phyloP scores from a whole-genome alignment of 768 basidiomycete species.

The Pleurotus djamor region DNA sequence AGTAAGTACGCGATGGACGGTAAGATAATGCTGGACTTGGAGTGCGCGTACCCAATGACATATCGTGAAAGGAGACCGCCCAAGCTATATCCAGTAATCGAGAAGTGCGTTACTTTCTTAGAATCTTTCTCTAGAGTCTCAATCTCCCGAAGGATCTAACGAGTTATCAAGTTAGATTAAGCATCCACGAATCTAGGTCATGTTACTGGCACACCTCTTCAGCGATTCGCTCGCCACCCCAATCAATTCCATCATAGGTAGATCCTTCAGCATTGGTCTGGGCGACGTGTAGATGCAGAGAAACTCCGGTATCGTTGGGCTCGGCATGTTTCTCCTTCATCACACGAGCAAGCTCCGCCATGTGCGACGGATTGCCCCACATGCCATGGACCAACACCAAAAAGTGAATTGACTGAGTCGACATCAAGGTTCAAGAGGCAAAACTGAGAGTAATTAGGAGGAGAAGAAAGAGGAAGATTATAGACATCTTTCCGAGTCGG shows the following conservation, averaged over 20 bases:
- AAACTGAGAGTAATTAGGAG: not conserved
- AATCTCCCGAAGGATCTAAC: conserved; percentile 56
- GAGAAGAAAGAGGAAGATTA: not conserved
- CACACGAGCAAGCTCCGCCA: conserved; percentile 25
- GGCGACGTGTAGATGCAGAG: conserved; percentile 62
- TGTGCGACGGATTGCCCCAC: conserved; percentile 77
- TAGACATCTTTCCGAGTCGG: not conserved
- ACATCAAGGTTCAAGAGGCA: not conserved
- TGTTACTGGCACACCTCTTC: conserved; percentile 52
- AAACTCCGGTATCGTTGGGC: conserved; percentile 29
- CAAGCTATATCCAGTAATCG: conserved; percentile 72
- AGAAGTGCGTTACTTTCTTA: conserved; percentile 63
- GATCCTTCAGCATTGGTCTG: conserved; percentile 62
- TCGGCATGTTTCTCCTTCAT: conserved; percentile 41
- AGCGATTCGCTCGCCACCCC: conserved; percentile 78
- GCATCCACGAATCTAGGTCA: not conserved
- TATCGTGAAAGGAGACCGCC: conserved; percentile 86
- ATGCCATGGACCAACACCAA: conserved; percentile 65
- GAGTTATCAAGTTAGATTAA: not conserved
- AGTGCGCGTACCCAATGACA: conserved; percentile 53
- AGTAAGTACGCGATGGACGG: not conserved
- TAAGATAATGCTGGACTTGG: not conserved
- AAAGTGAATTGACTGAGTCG: conserved; percentile 30
- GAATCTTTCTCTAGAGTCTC: conserved; percentile 49
- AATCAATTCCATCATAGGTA: conserved; percentile 85